A percentile compares a stretch with the other conserved stretches of the same genome.
These are phyloP conservation scores for Alternaria viburni DNA, from an alignment of 2,329 filamentous ascomycete genomes.

Conservation along the genomic window DNA sequence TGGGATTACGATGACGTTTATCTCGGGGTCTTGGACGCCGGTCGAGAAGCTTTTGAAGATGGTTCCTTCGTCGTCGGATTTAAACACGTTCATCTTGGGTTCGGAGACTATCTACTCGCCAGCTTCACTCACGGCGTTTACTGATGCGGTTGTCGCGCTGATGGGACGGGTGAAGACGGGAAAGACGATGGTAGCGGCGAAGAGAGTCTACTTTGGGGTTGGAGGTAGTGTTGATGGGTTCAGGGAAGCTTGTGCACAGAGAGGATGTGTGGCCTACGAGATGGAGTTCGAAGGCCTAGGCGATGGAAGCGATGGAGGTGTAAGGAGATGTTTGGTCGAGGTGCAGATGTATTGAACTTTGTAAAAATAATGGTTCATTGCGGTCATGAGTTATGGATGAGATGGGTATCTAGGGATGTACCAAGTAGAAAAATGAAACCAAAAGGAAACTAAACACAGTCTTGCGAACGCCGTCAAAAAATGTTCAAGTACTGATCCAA, in stretches of 20 bases:
- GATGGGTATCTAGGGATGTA: conserved; percentile 10
- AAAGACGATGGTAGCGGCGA: conserved; percentile 73
- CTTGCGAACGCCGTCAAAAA: neutral
- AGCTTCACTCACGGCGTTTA: conserved; percentile 71
- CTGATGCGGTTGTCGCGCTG: conserved; percentile 68
- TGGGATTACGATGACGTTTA: conserved; percentile 66
- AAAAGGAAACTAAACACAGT: neutral
- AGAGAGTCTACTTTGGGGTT: conserved; percentile 83
- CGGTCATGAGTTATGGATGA: neutral
- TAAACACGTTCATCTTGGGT: conserved; percentile 64
- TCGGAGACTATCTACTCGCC: conserved; percentile 87
- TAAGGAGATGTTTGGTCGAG: conserved; percentile 56
- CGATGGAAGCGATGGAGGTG: conserved; percentile 49
- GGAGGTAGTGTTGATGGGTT: conserved; percentile 83
- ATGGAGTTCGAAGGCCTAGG: conserved; percentile 55
- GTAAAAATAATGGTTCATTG: neutral
- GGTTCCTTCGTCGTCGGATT: conserved; percentile 51
- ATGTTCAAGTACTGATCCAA: neutral
- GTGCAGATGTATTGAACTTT: conserved; percentile 46
- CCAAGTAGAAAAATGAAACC: neutral
- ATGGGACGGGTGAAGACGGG: conserved; percentile 61
- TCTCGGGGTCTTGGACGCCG: conserved; percentile 77
- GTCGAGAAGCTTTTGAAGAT: conserved; percentile 63
- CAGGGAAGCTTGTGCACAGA: conserved; percentile 51
- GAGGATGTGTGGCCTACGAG: conserved; percentile 55